These are phyloP conservation scores for Thecaphora frezii DNA, from an alignment of 1,284 basidiomycete genomes.

Conservation along the genomic window DNA sequence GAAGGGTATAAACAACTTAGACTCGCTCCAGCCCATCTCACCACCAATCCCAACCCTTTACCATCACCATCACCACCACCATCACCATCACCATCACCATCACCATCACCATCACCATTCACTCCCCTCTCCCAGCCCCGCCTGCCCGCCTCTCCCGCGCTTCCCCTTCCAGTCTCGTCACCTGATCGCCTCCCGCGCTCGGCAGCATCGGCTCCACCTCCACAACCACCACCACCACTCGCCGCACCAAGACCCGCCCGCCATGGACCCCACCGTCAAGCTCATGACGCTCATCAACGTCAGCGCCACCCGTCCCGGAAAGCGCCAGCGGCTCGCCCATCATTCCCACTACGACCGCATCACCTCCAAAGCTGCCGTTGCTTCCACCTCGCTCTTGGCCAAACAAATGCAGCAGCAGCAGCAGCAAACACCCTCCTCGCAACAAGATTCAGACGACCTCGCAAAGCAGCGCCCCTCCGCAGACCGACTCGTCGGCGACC, in stretches of 20 bases:
- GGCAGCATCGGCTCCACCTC: no score
- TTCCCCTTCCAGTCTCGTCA: background rate
- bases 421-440: background rate
- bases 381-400: background rate
- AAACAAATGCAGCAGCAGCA: background rate
- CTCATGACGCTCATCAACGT: conserved; percentile 92
- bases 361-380: conserved; percentile 7
- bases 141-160: background rate
- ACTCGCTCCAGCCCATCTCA: no score
- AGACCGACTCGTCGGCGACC: no score
- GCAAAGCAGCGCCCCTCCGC: no score
- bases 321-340: conserved; percentile 60
- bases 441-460: no score
- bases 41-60: no score
- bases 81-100: no score
- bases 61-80: no score
- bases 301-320: conserved; percentile 67
- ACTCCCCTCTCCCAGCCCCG: no score
- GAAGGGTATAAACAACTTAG: no score
- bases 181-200: background rate
- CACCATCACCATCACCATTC: no score
- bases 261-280: conserved; percentile 57
- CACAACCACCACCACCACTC: no score
- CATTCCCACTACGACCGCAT: conserved; percentile 30
- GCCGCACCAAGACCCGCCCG: background rate